Evolutionary conservation across 345 rosid species (phyloP).

Genomic region (Boechera divaricarpa): DNA sequence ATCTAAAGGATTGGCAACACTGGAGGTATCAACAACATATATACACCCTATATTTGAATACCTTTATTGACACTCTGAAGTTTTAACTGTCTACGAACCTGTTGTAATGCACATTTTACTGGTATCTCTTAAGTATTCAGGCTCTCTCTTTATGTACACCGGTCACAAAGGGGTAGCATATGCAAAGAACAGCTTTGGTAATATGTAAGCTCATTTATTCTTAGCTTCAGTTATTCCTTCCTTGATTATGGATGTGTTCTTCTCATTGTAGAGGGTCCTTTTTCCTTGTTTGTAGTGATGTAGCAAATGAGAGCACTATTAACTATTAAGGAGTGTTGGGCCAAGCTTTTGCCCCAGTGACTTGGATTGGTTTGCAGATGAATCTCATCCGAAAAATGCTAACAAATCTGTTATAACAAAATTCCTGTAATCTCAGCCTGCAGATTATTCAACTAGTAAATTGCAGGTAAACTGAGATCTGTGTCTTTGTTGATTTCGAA

Average conservation of each 20-base stretch:
- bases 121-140: constrained; percentile 97
- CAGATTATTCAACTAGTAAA: constrained; percentile 80
- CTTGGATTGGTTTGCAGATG: constrained; percentile 82
- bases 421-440: constrained; percentile 80
- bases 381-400: constrained; percentile 69
- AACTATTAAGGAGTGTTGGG: constrained; percentile 74
- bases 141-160: constrained; percentile 98
- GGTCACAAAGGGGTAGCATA: constrained; percentile 92
- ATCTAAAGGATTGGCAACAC: constrained; percentile 75
- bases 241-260: constrained; percentile 2
- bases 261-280: constrained; percentile 19
- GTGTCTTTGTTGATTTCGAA: constrained; percentile 15
- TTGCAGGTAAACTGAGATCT: constrained; percentile 65
- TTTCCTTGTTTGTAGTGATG: constrained; percentile 35
- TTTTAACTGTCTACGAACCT: constrained; percentile 23
- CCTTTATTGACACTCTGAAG: background rate
- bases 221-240: constrained; percentile 11
- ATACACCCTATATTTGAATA: constrained; percentile 5
- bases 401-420: constrained; percentile 83
- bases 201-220: constrained; percentile 62
- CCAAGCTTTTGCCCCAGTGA: constrained; percentile 73
- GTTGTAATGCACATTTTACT: constrained; percentile 44
- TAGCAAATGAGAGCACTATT: constrained; percentile 80
- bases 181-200: constrained; percentile 99
- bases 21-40: constrained; percentile 67